phyloP scores from a whole-genome alignment of 2,329 filamentous ascomycete species.

The Domatiomyces globalis region DNA sequence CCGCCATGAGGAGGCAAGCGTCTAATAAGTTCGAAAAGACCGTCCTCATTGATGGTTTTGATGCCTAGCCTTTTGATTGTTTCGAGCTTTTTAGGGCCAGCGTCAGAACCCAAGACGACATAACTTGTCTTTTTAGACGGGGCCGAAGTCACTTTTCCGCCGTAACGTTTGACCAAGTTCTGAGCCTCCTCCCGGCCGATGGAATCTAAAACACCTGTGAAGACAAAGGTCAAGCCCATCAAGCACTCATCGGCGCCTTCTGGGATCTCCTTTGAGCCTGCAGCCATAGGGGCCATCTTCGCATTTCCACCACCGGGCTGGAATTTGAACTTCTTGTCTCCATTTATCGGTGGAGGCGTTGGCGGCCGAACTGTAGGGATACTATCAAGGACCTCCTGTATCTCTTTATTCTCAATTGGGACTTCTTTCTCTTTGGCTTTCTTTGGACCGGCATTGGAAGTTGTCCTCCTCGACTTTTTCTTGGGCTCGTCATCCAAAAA shows the following conservation, averaged over 20 bases:
- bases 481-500: conserved; percentile 39
- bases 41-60: conserved; percentile 89
- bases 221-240: conserved; percentile 80
- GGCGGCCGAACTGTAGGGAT: conserved; percentile 74
- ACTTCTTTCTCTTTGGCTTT: conserved; percentile 52
- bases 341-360: conserved; percentile 60
- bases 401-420: conserved; percentile 51
- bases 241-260: conserved; percentile 79
- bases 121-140: conserved; percentile 91
- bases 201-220: conserved; percentile 72
- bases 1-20: conserved; percentile 74
- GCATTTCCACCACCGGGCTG: conserved; percentile 35
- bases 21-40: conserved; percentile 73
- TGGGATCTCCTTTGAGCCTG: conserved; percentile 57
- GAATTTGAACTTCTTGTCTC: conserved; percentile 65
- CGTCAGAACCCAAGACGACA: conserved; percentile 79
- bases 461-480: conserved; percentile 27
- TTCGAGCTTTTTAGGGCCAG: conserved; percentile 79
- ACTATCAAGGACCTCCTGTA: conserved; percentile 74
- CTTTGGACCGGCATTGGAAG: conserved; percentile 24
- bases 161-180: conserved; percentile 78
- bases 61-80: conserved; percentile 69
- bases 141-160: conserved; percentile 71
- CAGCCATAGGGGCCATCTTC: conserved; percentile 46
- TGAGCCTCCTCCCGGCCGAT: conserved; percentile 76